phyloP scores from a whole-genome alignment of 192 early-diverging fungal genomes.

The Gamsiella multidivaricata region DNA sequence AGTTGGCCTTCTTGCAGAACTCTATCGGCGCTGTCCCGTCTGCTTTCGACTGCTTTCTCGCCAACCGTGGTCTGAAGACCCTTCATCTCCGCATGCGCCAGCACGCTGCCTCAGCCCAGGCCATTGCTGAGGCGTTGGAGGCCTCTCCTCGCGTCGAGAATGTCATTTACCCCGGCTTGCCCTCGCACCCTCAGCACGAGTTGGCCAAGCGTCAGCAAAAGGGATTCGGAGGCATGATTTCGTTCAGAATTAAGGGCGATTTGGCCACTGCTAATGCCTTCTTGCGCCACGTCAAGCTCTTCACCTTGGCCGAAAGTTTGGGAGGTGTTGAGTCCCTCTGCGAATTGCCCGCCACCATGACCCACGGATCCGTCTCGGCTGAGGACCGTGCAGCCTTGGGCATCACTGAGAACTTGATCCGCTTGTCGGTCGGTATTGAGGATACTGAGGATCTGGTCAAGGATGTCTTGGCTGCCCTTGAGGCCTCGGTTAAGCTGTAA shows the following conservation, averaged over 20 bases:
- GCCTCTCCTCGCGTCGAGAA: constrained; percentile 75
- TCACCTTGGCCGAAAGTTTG: constrained; percentile 96
- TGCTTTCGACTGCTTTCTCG: constrained; percentile 97
- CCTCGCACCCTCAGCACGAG: constrained; percentile 91
- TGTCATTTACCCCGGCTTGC: constrained; percentile 95
- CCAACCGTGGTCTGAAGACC: constrained; percentile 95
- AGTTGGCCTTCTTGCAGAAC: constrained; percentile 94
- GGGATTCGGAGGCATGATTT: constrained; percentile 97
- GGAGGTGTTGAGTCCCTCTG: constrained; percentile 96
- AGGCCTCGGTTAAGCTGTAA: constrained; percentile 50
- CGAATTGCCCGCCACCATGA: constrained; percentile 96
- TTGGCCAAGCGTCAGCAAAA: constrained; percentile 89
- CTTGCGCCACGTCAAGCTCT: constrained; percentile 80
- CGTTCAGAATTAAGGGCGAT: constrained; percentile 90
- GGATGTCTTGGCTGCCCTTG: constrained; percentile 43
- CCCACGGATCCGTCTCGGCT: constrained; percentile 89
- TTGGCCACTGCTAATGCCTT: constrained; percentile 86
- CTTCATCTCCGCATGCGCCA: constrained; percentile 94
- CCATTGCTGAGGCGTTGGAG: constrained; percentile 85
- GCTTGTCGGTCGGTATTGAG: constrained; percentile 95
- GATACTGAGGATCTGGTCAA: constrained; percentile 82
- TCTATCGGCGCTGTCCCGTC: constrained; percentile 95
- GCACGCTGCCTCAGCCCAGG: constrained; percentile 87
- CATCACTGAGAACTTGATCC: constrained; percentile 93
- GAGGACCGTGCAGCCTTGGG: constrained; percentile 88